Percentiles rank a stretch among this genome's conserved stretches.
Conservation (phyloP, 805 yeast species). For the Ogataea pignaliae region DNA sequence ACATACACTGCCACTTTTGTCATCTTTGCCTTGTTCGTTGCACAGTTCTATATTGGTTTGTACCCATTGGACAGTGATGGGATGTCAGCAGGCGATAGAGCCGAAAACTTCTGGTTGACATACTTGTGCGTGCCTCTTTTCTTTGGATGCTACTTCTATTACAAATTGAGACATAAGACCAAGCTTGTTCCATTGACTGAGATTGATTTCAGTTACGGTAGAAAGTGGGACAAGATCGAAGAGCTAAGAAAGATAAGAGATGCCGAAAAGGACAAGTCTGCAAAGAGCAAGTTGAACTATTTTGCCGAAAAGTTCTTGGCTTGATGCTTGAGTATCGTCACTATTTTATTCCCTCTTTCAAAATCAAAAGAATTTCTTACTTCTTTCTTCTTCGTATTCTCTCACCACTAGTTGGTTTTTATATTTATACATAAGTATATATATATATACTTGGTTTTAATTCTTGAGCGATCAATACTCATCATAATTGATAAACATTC, state of each 20-base stretch:
- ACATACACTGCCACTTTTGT: slow-evolving; percentile 30
- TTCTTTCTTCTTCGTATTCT: too few species aligned
- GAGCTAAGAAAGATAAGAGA: slow-evolving; percentile 10
- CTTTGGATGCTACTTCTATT: slow-evolving; percentile 47
- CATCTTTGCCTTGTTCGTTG: slow-evolving; percentile 47
- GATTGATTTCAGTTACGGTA: slow-evolving; percentile 33
- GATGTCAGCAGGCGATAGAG: slow-evolving; percentile 36
- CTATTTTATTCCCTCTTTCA: too few species aligned
- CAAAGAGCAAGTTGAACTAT: slow-evolving; percentile 7
- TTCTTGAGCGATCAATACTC: too few species aligned
- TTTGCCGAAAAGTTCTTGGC: slow-evolving; percentile 17
- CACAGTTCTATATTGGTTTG: slow-evolving; percentile 64
- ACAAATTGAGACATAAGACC: slow-evolving; percentile 47
- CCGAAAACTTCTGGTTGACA: slow-evolving; percentile 48
- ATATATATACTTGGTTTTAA: too few species aligned
- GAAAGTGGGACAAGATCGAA: slow-evolving; percentile 23
- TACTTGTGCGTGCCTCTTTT: slow-evolving; percentile 60
- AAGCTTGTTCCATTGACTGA: slow-evolving; percentile 28
- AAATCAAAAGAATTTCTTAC: too few species aligned
- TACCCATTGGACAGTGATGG: slow-evolving; percentile 46
- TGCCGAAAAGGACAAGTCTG: slow-evolving; percentile 7
- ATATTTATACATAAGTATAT: too few species aligned
- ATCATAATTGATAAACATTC: too few species aligned
- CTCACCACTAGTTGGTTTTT: too few species aligned
- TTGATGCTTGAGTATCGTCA: slow-evolving; percentile 20